Conservation (phyloP, 1,284 basidiomycete genomes). For the Moesziomyces antarcticus region DNA sequence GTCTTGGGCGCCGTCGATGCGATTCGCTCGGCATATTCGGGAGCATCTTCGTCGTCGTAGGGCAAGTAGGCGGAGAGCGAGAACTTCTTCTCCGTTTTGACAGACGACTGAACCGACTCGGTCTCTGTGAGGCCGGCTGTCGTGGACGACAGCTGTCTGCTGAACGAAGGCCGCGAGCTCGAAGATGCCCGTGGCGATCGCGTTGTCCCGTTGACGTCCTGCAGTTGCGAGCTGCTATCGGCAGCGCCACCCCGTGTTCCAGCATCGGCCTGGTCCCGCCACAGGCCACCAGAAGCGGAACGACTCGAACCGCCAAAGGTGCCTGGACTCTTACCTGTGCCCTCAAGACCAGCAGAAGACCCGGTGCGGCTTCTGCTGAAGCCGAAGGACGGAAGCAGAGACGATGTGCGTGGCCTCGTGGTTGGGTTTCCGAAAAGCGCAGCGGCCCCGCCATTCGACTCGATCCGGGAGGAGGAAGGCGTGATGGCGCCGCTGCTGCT, state of each 20-base stretch:
- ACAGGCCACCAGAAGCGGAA: slow-evolving; percentile 19
- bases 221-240: slow-evolving; percentile 3
- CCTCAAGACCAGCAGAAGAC: slow-evolving; percentile 39
- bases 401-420: slow-evolving; percentile 50
- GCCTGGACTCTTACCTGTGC: slow-evolving; percentile 33
- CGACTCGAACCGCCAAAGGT: slow-evolving; percentile 23
- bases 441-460: slow-evolving; percentile 55
- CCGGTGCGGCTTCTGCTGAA: slow-evolving; percentile 40
- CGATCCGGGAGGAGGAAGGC: slow-evolving; percentile 42
- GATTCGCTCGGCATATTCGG: slow-evolving; percentile 51
- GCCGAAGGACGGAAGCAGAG: slow-evolving; percentile 50
- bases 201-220: slow-evolving; percentile 10
- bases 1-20: slow-evolving; percentile 30
- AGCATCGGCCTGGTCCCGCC: slow-evolving; percentile 26
- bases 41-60: slow-evolving; percentile 47
- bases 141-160: slow-evolving; percentile 28
- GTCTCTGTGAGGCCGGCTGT: slow-evolving; percentile 14
- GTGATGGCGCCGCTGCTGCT: slow-evolving; percentile 23
- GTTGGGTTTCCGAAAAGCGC: slow-evolving; percentile 46
- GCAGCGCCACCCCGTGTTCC: slow-evolving; percentile 8
- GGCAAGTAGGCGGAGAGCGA: slow-evolving; percentile 41
- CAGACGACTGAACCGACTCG: slow-evolving; percentile 17
- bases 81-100: slow-evolving; percentile 35
- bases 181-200: slow-evolving; percentile 25
- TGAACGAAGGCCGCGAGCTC: slow-evolving; percentile 40